Evolutionary conservation across 257 asterid genomes (phyloP).

Genomic region (Henckelia pumila): DNA sequence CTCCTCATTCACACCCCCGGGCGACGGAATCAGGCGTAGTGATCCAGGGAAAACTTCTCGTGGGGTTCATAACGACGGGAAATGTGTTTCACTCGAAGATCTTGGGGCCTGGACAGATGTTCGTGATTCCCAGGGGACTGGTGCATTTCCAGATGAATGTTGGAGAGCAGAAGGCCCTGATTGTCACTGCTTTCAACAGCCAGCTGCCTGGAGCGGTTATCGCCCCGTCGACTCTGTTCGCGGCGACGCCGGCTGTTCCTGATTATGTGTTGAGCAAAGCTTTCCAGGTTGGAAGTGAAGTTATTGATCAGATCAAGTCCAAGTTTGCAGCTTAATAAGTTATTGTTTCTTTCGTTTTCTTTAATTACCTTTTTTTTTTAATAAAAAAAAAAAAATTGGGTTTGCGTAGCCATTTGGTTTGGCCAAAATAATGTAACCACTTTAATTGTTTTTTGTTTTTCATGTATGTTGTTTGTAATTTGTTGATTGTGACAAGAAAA

Average conservation of each 20-base stretch:
- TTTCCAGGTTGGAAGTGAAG: background rate
- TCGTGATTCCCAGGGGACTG: conserved; percentile 35
- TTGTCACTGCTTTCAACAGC: conserved; percentile 33
- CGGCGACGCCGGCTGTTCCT: conserved; percentile 34
- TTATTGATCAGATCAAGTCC: background rate
- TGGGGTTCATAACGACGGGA: conserved; percentile 30
- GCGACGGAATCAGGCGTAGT: conserved; percentile 31
- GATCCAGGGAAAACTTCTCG: conserved; percentile 28
- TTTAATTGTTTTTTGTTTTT: too few relatives aligned
- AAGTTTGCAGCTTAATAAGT: background rate
- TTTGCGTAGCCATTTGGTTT: too few relatives aligned
- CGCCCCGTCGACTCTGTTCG: conserved; percentile 27
- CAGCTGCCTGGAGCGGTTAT: conserved; percentile 32
- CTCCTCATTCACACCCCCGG: conserved; percentile 54
- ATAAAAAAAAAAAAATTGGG: too few relatives aligned
- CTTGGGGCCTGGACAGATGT: conserved; percentile 32
- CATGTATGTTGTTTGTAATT: too few relatives aligned
- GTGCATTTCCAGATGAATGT: conserved; percentile 41
- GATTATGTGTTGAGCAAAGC: conserved; percentile 34
- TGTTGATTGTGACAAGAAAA: too few relatives aligned
- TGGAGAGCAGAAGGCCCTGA: conserved; percentile 31
- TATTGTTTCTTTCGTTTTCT: background rate
- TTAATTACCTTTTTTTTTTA: too few relatives aligned
- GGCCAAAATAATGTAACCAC: too few relatives aligned
- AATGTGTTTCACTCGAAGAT: conserved; percentile 30